Evolutionary conservation across 169 alveolate genomes (phyloP), one percentile per base, ranked within the genome.

Genomic region (Plasmodium adleri): DNA sequence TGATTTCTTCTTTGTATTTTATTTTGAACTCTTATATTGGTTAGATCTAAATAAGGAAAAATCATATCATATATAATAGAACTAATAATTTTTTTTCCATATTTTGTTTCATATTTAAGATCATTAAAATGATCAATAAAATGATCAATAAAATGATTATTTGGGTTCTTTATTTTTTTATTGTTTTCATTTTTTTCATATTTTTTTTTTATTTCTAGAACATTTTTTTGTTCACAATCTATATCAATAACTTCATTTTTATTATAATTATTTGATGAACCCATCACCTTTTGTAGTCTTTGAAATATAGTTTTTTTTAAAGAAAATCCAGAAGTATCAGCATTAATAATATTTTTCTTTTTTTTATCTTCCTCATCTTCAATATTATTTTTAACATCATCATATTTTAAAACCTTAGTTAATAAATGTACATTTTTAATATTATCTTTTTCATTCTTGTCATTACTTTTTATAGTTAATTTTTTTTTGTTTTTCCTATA

Each of bases 21-120:
- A 17, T 83, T 83, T 63, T 83, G 54, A 15, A 83, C 52, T 28
- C 70, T 70, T 10, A 83, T 68, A 62, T 83, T 43, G 2, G 54
- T 83, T 67, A 83, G 17, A 60, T 83, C 91, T 7, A 68, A n/a
- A 39, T 83, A 83, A 6, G 91, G 91, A 20, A 5, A 47, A 39
- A 83, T 45, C 74, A 68, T 83, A 60, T 83, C 91, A 50, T 32
- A 83, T 26, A 83, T 50, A 13, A 83, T 54, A 10, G 56, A 17
- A 54, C 52, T 68, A 26, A 83, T 10, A 12, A 68, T 22, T 83
- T 68, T 70, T 20, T 70, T 64, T n/a, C 64, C 17, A 68, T 7
- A 47, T 15, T 47, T 26, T 45, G 45, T 70, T 12, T 70, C 64
- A 32, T 15, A 7, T 9, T 39, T 39, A 39, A 5, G 9, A 39